phyloP scores from a whole-genome alignment of 1,284 basidiomycete species.

The Vanrija sp. region DNA sequence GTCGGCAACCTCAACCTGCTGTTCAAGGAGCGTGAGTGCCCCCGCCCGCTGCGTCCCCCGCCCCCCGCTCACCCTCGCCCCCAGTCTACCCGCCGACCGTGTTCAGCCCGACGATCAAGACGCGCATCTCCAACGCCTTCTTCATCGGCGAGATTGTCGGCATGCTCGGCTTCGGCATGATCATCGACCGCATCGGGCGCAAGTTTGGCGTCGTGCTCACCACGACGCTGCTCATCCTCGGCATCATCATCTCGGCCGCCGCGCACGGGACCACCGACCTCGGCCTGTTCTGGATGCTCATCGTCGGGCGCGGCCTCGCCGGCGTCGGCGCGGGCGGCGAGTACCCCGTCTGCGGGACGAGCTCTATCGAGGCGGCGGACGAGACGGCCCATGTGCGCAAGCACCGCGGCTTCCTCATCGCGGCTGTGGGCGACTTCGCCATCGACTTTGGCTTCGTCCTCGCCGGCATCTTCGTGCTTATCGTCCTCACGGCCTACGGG shows the following conservation, averaged over 20 bases:
- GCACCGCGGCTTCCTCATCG: constrained; percentile 65
- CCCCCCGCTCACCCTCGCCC: constrained; percentile 1
- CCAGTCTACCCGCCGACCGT: constrained; percentile 18
- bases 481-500: constrained; percentile 23
- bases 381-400: constrained; percentile 55
- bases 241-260: constrained; percentile 22
- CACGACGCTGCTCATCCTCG: constrained; percentile 27
- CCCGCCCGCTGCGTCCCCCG: not conserved
- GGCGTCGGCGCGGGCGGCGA: constrained; percentile 71
- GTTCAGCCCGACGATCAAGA: constrained; percentile 22
- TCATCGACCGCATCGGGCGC: constrained; percentile 31
- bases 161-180: constrained; percentile 20
- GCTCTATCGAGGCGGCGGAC: constrained; percentile 66
- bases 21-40: constrained; percentile 5
- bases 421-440: constrained; percentile 61
- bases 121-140: constrained; percentile 28
- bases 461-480: constrained; percentile 19
- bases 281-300: constrained; percentile 68
- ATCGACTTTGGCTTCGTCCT: constrained; percentile 22
- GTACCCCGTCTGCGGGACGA: constrained; percentile 66
- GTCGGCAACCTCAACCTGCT: constrained; percentile 16
- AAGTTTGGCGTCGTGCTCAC: constrained; percentile 31
- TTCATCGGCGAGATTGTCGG: constrained; percentile 27
- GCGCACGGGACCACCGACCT: constrained; percentile 18
- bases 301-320: constrained; percentile 64